phyloP scores from a whole-genome alignment of 139 green algal species.

The Chlamydomonas sphaeroides region DNA sequence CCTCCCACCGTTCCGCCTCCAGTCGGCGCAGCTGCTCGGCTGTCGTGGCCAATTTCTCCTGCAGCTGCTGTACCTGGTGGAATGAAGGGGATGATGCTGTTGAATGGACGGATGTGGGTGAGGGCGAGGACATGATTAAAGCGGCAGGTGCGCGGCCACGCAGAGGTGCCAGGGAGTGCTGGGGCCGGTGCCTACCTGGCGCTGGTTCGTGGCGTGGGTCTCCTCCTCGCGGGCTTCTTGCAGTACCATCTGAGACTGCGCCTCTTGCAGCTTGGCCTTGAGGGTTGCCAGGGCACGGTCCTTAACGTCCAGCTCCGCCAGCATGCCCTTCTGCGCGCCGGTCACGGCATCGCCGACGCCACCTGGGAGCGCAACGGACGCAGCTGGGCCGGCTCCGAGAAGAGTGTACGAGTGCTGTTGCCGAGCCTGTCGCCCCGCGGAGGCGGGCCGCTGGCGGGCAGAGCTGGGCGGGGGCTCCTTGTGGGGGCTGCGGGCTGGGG shows the following conservation, averaged over 20 bases:
- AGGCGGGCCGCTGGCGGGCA: neutral
- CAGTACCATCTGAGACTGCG: neutral
- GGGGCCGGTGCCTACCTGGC: conserved; percentile 35
- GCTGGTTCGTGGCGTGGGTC: neutral
- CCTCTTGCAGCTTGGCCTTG: neutral
- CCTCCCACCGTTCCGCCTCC: conserved; percentile 39
- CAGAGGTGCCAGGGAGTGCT: too few relatives aligned
- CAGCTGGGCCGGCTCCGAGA: too few relatives aligned
- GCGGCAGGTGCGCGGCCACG: too few relatives aligned
- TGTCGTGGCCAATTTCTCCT: neutral
- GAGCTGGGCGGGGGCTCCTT: neutral
- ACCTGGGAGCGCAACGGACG: too few relatives aligned
- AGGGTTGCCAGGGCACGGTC: neutral
- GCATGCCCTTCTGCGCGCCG: too few relatives aligned
- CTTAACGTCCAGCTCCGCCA: conserved; percentile 23
- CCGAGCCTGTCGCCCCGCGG: too few relatives aligned
- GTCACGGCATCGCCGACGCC: too few relatives aligned
- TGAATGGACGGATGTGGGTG: too few relatives aligned
- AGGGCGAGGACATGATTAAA: too few relatives aligned
- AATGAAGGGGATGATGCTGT: too few relatives aligned
- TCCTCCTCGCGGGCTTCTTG: conserved; percentile 34
- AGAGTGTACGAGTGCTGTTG: too few relatives aligned
- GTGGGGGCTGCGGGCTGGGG: neutral
- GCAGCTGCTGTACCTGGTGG: conserved; percentile 17
- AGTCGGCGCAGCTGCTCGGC: conserved; percentile 3